These are phyloP conservation scores for Globisporangium abappressorium DNA, from an alignment of 352 stramenopile genomes.

Conservation along the genomic window DNA sequence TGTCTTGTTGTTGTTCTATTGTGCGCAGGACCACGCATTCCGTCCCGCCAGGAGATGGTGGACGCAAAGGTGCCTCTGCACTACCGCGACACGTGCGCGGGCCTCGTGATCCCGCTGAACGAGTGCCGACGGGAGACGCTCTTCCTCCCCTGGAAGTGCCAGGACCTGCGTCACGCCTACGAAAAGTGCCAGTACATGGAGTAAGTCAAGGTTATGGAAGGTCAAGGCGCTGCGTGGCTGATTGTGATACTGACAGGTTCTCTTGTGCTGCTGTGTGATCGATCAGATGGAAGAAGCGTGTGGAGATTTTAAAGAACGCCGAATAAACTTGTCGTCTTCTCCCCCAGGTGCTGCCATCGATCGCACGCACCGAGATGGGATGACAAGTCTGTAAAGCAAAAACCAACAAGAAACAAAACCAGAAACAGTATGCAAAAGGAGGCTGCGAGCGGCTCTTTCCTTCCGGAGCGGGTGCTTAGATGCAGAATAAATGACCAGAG, in stretches of 20 bases:
- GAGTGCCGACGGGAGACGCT: conserved; percentile 93
- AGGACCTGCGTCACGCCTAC: conserved; percentile 97
- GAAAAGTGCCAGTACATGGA: conserved; percentile 98
- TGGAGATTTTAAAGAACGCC: conserved; percentile 76
- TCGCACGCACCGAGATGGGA: neutral
- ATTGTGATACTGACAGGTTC: neutral
- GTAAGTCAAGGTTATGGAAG: conserved; percentile 12
- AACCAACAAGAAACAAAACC: neutral
- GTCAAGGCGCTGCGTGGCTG: neutral
- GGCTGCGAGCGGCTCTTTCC: neutral
- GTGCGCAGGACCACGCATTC: conserved; percentile 57
- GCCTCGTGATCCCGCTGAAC: conserved; percentile 95
- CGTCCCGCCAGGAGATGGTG: conserved; percentile 91
- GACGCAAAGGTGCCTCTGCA: conserved; percentile 91
- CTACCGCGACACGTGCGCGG: conserved; percentile 95
- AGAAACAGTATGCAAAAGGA: neutral
- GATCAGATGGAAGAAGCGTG: conserved; percentile 76
- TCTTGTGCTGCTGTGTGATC: conserved; percentile 3
- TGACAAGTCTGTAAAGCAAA: neutral
- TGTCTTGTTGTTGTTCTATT: conserved; percentile 2
- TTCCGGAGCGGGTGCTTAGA: neutral
- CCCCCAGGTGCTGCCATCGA: neutral
- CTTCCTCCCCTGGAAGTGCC: conserved; percentile 94
- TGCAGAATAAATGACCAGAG: neutral
- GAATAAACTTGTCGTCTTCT: conserved; percentile 29